Base-by-base conservation (phyloP, 306 rosid species). In the Cajanus cajan region DNA sequence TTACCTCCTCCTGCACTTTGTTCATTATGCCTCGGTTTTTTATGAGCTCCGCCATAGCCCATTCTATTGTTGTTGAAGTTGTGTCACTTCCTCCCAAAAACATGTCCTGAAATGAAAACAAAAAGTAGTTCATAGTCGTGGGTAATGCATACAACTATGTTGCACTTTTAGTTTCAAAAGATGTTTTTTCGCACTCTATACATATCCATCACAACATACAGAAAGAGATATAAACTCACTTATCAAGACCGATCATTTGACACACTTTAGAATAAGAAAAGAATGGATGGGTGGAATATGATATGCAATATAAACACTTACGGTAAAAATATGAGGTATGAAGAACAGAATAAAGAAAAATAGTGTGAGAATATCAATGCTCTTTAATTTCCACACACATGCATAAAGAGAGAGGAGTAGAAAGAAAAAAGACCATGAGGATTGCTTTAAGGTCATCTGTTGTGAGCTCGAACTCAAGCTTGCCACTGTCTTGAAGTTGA, bases 1-100 rank as follows among this genome's bases (percentile, higher is more conserved):
- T 86, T 18, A 82, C 82, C 37, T 89, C 93, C 33, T 85, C 85
- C 45, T 88, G 92, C 0, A 52, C 89, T 78, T 88, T 91, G 87
- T 68, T 70, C 78, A 79, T 79, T 16, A 8, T 43, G 7, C 3
- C 22, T 45, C 72, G 78, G 9, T 79, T 44, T 40, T 37, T 79
- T 10, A 71, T 19, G 2, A 79, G 72, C 54, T 79, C 83, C 4
- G 88, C 48, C 79, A 91, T 74, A 11, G 82, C 34, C 94, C 92
- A 89, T 51, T 85, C 87, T 41, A 76, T 4, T 3, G 82, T 11
- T 24, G 92, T 54, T 11, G 88, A 55, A 7, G 83, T 54, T 4
- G 93, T 73, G 33, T 89, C 88, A 18, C 28, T 77, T 24, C 85
- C 87, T 63, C 63, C 87, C 6, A 80, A 33, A 59, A 87, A 71